Evolutionary conservation across 1,284 basidiomycete species (phyloP).

Genomic region (Ceratobasidium sp.): DNA sequence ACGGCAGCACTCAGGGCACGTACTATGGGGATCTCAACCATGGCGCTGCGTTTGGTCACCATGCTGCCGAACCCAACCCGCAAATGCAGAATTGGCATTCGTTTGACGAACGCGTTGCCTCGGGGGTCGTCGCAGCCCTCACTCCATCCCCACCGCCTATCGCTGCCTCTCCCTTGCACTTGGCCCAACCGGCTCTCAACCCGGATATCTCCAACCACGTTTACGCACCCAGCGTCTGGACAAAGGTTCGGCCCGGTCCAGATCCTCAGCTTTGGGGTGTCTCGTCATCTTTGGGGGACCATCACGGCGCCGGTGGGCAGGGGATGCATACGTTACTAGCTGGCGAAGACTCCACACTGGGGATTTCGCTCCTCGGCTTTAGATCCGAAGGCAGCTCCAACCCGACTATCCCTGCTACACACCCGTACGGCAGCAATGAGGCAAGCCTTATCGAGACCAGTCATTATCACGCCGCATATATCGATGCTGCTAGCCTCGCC

Average conservation of each 20-base stretch:
- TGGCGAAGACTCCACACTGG: slow-evolving; percentile 18
- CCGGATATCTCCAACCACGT: background rate
- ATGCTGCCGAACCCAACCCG: background rate
- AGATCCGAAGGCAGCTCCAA: background rate
- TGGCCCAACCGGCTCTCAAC: background rate
- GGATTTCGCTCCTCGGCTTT: slow-evolving; percentile 26
- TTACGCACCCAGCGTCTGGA: slow-evolving; percentile 22
- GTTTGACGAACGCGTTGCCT: slow-evolving; percentile 8
- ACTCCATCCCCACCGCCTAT: background rate
- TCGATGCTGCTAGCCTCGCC: slow-evolving; percentile 1
- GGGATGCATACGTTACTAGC: background rate
- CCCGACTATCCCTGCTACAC: slow-evolving; percentile 3
- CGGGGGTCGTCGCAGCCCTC: slow-evolving; percentile 10
- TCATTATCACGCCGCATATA: slow-evolving; percentile 35
- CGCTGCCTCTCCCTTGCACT: background rate
- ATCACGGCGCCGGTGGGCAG: background rate
- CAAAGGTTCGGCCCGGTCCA: background rate
- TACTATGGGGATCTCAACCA: slow-evolving; percentile 8
- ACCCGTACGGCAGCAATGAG: slow-evolving; percentile 15
- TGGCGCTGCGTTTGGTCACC: background rate
- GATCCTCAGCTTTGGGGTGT: slow-evolving; percentile 29
- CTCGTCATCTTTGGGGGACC: slow-evolving; percentile 6
- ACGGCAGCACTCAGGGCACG: background rate
- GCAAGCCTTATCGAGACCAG: background rate
- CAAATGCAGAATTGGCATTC: slow-evolving; percentile 22